Base-by-base conservation (phyloP, 108 stramenopile species). In the Epipyxis sp. region DNA sequence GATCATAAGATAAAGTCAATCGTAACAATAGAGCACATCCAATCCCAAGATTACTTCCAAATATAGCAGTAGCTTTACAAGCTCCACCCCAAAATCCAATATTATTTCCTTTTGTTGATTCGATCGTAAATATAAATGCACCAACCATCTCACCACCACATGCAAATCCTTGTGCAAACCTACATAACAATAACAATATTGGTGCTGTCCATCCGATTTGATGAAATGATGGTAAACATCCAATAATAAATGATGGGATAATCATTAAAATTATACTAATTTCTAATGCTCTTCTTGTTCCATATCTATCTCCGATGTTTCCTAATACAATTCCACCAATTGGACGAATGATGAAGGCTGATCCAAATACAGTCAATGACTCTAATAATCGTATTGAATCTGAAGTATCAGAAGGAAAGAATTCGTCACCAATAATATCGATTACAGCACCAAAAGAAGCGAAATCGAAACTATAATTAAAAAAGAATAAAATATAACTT, bases 41-140 rank as follows among this genome's bases (percentile, higher is more conserved):
- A 39, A 67, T 67, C 6, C 65, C 65, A 39, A 20, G 6, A 42
- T 20, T 43, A 67, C 41, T 67, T 13, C 65, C 65, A 6, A 43
- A 42, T 13, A 13, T 42, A 42, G 13, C 65, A 13, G 65, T 67
- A 13, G 65, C 65, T 43, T 67, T 67, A 43, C 65, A 67, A 67
- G 42, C 65, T 67, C 65, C 65, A 67, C 65, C 65, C 65, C 65
- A 67, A 39, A 67, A 67, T 20, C 65, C 65, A 39, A 39, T 20
- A 43, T 43, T 6, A 13, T 67, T 67, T 20, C 65, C 65, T 67
- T 67, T 20, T 42, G 41, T 42, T 39, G 65, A 39, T 43, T 67
- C 65, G 6, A 67, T 13, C 6, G 65, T 67, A 20, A 42, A 67
- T 67, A 67, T 67, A 67, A 42, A 67, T 6, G 65, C 65, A 13